These are phyloP conservation scores for Pyrenopolyporus hunteri DNA, from an alignment of 495 filamentous ascomycete genomes.

Conservation along the genomic window DNA sequence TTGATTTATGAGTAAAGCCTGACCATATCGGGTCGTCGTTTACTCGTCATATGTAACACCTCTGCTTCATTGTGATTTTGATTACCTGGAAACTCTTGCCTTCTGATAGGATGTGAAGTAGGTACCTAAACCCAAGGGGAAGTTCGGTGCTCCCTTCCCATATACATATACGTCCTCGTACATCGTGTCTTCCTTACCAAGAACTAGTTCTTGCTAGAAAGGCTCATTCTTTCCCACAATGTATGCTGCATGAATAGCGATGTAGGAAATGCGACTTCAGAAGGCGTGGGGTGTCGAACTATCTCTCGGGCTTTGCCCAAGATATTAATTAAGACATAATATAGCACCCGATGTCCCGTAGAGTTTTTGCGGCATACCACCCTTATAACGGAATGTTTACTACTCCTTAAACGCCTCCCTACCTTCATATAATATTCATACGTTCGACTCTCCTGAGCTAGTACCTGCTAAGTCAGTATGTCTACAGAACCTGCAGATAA, in stretches of 20 bases:
- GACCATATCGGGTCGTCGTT: constrained; percentile 19
- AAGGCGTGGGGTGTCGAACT: not conserved
- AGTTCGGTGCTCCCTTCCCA: constrained; percentile 27
- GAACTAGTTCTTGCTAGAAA: constrained; percentile 11
- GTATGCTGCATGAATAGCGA: constrained; percentile 17
- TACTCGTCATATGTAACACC: not conserved
- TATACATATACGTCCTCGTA: no score
- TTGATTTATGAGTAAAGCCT: not conserved
- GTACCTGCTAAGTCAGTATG: not conserved
- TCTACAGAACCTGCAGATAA: not conserved
- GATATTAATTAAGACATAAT: no score
- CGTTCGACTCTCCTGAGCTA: no score
- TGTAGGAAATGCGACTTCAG: no score
- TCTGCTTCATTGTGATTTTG: constrained; percentile 9
- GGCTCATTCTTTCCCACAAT: not conserved
- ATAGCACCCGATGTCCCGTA: not conserved
- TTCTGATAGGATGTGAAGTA: constrained; percentile 15
- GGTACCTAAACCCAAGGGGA: not conserved
- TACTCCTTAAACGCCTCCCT: not conserved
- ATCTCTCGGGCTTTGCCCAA: no score
- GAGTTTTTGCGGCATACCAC: not conserved
- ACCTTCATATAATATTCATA: not conserved
- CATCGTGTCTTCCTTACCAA: no score
- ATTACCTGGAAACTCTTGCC: not conserved
- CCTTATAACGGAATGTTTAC: not conserved